Conservation (phyloP, 2,329 filamentous ascomycete species). For the Claviceps digitariae region DNA sequence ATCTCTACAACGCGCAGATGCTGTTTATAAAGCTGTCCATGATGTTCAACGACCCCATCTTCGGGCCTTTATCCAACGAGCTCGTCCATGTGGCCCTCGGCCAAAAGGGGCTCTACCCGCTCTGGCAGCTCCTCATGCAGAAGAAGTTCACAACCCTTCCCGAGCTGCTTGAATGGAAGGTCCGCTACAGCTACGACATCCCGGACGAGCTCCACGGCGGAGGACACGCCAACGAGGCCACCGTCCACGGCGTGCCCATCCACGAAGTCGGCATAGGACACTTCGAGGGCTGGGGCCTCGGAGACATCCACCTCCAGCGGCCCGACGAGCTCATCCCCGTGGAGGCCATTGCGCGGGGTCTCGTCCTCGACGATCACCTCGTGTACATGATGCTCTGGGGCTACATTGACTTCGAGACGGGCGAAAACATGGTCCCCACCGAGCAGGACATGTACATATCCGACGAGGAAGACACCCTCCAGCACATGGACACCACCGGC, state of each 20-base stretch:
- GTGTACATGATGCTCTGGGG: constrained; percentile 50
- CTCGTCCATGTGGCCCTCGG: constrained; percentile 46
- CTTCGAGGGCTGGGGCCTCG: constrained; percentile 43
- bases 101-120: constrained; percentile 38
- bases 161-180: constrained; percentile 42
- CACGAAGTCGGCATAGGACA: constrained; percentile 38
- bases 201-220: constrained; percentile 15
- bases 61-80: constrained; percentile 33
- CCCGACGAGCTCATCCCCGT: constrained; percentile 45
- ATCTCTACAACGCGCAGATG: constrained; percentile 48
- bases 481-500: constrained; percentile 17
- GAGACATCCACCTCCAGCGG: constrained; percentile 31
- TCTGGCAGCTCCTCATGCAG: constrained; percentile 47
- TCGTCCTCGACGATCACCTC: constrained; percentile 40
- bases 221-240: constrained; percentile 10
- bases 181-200: constrained; percentile 42
- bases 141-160: constrained; percentile 32
- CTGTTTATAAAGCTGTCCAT: constrained; percentile 63
- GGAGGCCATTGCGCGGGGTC: constrained; percentile 38
- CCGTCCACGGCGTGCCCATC: constrained; percentile 37
- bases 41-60: constrained; percentile 50
- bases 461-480: constrained; percentile 27
- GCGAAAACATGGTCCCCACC: constrained; percentile 35
- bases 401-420: constrained; percentile 38
- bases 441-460: constrained; percentile 38